A percentile compares a stretch with the other conserved stretches of the same genome.
These are phyloP conservation scores for Aegilops bicornis DNA, from an alignment of 176 grass and related monocot species.

Conservation along the genomic window DNA sequence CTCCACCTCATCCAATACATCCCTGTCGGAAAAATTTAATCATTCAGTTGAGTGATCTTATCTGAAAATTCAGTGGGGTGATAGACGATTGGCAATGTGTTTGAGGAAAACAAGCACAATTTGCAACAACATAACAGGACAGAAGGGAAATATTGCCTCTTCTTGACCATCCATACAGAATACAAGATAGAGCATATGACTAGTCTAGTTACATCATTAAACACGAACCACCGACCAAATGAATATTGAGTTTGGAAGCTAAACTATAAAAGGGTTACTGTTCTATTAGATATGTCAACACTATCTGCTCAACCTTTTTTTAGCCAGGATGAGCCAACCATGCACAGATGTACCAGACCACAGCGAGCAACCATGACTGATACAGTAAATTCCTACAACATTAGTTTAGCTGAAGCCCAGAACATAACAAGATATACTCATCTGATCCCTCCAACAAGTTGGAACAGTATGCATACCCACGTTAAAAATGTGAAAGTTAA, in stretches of 20 bases:
- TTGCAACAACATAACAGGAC: neutral
- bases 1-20: conserved; percentile 83
- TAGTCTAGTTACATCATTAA: conserved; percentile 3
- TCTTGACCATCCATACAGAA: neutral
- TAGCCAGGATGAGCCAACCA: neutral
- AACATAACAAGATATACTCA: neutral
- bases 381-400: neutral
- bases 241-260: neutral
- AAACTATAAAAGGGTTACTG: neutral
- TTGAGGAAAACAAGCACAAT: conserved; percentile 9
- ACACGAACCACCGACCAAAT: neutral
- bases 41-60: conserved; percentile 5
- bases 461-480: too few relatives aligned
- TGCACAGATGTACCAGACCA: neutral
- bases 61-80: neutral
- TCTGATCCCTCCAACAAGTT: too few relatives aligned
- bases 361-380: neutral
- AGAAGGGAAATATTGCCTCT: neutral
- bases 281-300: neutral
- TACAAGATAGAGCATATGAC: neutral
- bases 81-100: neutral
- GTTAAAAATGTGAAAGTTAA: neutral
- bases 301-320: neutral
- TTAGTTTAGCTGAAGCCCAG: neutral
- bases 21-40: conserved; percentile 46